Base-by-base conservation (phyloP, 306 rosid species). In the Adenanthera pavonina region DNA sequence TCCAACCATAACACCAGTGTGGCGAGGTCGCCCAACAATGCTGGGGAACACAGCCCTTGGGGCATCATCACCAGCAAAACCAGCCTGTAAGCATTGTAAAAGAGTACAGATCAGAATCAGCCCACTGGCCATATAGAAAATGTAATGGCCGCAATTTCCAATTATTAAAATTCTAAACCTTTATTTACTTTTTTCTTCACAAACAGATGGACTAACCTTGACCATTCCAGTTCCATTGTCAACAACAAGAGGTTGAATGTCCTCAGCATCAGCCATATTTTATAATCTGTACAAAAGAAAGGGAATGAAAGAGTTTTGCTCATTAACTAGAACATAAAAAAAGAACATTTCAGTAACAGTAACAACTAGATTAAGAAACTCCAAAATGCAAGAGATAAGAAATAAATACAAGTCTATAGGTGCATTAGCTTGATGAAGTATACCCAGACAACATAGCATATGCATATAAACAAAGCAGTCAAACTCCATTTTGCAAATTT, bases 201-300 rank as follows among this genome's bases (percentile, higher is more conserved):
- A 74, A 38, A 25, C 69, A 52, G 76, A 74, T 74, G 5, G 33
- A 79, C 87, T 25, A 57, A 84, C 87, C 87, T 84, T 84, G 51
- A 84, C 84, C 87, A 84, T 84, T 48, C 87, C 87, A 69, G 87
- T 84, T 75, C 87, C 87, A 84, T 84, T 84, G 81, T 84, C 87
- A 84, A 76, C 76, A 33, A 83, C 83, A 61, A 83, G 86, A 64
- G 86, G 86, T 71, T 83, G 85, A 82, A 78, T 57, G 44, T 79
- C 84, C 72, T 84, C 84, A 3, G 36, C 77, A 6, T 80, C 87
- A 14, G 87, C 87, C 87, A 84, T 84, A 69, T 79, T 80, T 61
- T 79, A 49, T 69, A 51, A 67, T 53, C 87, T 59, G 72, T 20
- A 41, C 68, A 67, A 53, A 9, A 48, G 0, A 9, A 8, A 54